phyloP scores from a whole-genome alignment of 169 alveolate genomes.

The Plasmodium reichenowi region DNA sequence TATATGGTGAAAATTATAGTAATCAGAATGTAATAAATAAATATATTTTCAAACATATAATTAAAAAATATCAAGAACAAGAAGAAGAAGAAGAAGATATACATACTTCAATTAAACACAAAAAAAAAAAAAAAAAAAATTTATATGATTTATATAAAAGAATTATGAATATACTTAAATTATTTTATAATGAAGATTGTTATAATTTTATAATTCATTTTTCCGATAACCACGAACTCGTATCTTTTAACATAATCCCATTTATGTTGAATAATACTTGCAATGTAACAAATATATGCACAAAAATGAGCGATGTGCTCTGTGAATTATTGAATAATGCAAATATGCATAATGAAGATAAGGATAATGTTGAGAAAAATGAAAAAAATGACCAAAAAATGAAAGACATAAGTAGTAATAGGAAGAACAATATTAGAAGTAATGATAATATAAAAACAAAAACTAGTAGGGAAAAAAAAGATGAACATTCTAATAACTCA shows the following conservation, averaged over 20 bases:
- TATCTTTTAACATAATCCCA: conserved; percentile 52
- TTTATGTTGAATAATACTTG: conserved; percentile 16
- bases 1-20: conserved; percentile 65
- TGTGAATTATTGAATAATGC: conserved; percentile 4
- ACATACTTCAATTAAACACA: no score
- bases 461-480: not conserved
- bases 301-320: conserved; percentile 26
- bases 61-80: conserved; percentile 7
- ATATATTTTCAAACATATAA: conserved; percentile 51
- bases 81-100: not conserved
- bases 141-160: conserved; percentile 50
- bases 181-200: conserved; percentile 55
- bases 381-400: not conserved
- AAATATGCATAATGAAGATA: not conserved
- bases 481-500: not conserved
- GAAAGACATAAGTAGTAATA: not conserved
- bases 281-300: conserved; percentile 73
- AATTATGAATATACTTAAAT: conserved; percentile 53
- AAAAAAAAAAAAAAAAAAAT: conserved; percentile 8
- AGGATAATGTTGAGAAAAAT: not conserved
- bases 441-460: not conserved
- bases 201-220: conserved; percentile 59
- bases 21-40: conserved; percentile 40
- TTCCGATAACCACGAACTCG: conserved; percentile 9
- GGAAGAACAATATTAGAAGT: not conserved